Base-by-base conservation (phyloP, 352 stramenopile species). In the Pythium insidiosum region DNA sequence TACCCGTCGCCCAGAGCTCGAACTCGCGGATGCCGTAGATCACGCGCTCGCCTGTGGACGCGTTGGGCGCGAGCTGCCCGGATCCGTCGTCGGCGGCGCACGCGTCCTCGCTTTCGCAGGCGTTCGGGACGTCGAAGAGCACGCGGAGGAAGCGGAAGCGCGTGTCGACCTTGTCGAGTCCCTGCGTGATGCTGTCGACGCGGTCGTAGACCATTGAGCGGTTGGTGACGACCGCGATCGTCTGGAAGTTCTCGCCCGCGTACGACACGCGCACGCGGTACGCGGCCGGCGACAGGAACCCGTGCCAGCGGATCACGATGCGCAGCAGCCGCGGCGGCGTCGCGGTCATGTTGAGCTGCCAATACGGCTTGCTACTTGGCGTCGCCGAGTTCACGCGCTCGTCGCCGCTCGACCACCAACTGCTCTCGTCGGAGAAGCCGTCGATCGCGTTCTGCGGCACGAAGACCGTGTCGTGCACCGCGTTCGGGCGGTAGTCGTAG, bases 21-120 rank as follows among this genome's bases (percentile, higher is more conserved):
- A 91, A 52, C 61, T 91, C 73, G 16, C 75, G 73, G 36, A 91
- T 84, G 41, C 75, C 76, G 53, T 88, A 91, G 29, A 91, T 57
- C 28, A 73, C 55, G n/a, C 68, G 73, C 55, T 86, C 75, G 53
- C 68, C 64, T 1, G 64, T 75, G 23, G 38, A 57, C n/a, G 37
- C 53, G 13, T 41, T 55, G 5, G 30, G 23, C 16, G 34, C 47
- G 1, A 41, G 19, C 4, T 19, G 29, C 3, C 47, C 63, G n/a
- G n/a, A n/a, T n/a, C n/a, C n/a, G n/a, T n/a, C n/a, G 16, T 71
- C 66, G n/a, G 62, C 72, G 0, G 22, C 25, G 47, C 78, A 90
- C 2, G 56, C 55, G 28, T 50, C 71, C 28, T 41, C 47, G 45
- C 71, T 59, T 16, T 48, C 38, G 42, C 76, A 89, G 7, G 68